Base-by-base conservation (phyloP, 371 early-diverging fungal species). In the Mucor lusitanicus region DNA sequence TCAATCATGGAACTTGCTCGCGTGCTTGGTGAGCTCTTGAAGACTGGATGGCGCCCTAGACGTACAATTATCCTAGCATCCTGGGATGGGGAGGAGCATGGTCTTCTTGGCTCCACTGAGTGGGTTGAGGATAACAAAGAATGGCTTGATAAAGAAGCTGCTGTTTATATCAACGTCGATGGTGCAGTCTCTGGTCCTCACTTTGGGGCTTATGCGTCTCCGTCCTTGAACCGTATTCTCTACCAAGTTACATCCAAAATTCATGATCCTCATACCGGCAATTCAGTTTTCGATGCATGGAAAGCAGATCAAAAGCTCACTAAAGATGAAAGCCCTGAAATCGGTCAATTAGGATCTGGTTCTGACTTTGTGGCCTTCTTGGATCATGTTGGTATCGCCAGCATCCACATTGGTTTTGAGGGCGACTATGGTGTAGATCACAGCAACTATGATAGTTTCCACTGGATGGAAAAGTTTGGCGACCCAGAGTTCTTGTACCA, bases 1-100 rank as follows among this genome's bases (percentile, higher is more conserved):
- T 64, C 79, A 59, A 63, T 91, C 78, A 73, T 91, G 39, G 91
- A 91, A 70, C 67, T 85, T 6, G 88, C 81, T 25, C 84, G 86
- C 25, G 68, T 74, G 0, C 69, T 90, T 30, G 88, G 91, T 32
- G 68, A 82, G 54, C 70, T 91, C 57, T 61, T 83, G 11, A 72
- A 84, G 58, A 69, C 74, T 9, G 91, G 90, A 21, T 91, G 91
- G 91, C 76, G 82, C n/a, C 91, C 91, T 1, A 77, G 82, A 15
- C 82, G 91, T 42, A 88, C 90, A 4, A 83, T 91, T 30, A 63
- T 88, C 6, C 64, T 91, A 23, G 89, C 88, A 19, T 87, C 88
- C 32, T 91, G 91, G 91, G 91, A 91, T 72, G 91, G 82, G 13
- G 88, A 88, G 59, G 90, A 88, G 69, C 89, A 90, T 70, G 88